Conservation (phyloP, 2,329 filamentous ascomycete species). For the Fusarium dimerum region DNA sequence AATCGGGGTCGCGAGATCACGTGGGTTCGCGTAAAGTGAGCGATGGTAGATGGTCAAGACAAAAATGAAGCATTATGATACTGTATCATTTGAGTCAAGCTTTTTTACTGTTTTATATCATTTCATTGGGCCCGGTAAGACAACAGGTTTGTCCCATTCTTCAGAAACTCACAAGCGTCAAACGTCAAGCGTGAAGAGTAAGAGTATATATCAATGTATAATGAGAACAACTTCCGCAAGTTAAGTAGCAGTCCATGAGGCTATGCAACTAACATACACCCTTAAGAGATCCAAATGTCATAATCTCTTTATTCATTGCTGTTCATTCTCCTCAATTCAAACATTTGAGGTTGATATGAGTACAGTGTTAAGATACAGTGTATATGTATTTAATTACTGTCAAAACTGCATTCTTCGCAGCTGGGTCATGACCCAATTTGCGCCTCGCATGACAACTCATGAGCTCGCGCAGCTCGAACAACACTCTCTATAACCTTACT, state of each 20-base stretch:
- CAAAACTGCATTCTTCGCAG: slow-evolving; percentile 9
- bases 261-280: too few relatives aligned
- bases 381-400: slow-evolving; percentile 16
- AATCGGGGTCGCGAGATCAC: slow-evolving; percentile 13
- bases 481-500: slow-evolving; percentile 12
- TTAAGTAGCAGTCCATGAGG: too few relatives aligned
- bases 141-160: too few relatives aligned
- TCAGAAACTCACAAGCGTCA: too few relatives aligned
- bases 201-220: too few relatives aligned
- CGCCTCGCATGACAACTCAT: slow-evolving; percentile 10
- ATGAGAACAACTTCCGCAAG: too few relatives aligned
- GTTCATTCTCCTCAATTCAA: too few relatives aligned
- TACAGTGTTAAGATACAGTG: slow-evolving; percentile 20
- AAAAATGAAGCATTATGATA: neutral
- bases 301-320: too few relatives aligned
- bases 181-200: too few relatives aligned
- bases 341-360: neutral
- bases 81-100: neutral
- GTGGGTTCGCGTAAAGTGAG: slow-evolving; percentile 15
- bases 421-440: slow-evolving; percentile 8
- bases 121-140: too few relatives aligned
- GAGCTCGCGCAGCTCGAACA: slow-evolving; percentile 7
- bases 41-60: neutral
- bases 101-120: neutral
- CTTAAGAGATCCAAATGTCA: too few relatives aligned